Evolutionary conservation across 2,329 filamentous ascomycete species (phyloP).

Genomic region (Pleomassaria siparia): DNA sequence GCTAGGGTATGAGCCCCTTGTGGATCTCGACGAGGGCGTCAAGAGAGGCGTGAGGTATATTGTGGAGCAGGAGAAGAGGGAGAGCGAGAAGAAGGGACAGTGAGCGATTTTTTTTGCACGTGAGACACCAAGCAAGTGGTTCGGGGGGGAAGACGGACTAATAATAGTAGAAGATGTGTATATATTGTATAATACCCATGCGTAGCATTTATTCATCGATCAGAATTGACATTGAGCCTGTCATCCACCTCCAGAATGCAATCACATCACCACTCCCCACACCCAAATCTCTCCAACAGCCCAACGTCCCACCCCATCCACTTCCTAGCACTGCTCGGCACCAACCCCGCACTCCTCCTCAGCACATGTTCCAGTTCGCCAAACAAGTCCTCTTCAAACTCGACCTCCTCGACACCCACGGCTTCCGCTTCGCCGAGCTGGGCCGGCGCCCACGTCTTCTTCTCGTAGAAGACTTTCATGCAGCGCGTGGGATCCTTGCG

Average conservation of each 20-base stretch:
- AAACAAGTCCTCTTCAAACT: conserved; percentile 56
- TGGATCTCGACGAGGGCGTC: conserved; percentile 65
- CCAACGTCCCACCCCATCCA: conserved; percentile 71
- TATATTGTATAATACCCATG: not conserved
- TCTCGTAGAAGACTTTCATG: conserved; percentile 60
- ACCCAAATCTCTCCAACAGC: conserved; percentile 58
- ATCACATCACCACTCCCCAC: no score
- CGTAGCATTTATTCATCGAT: no score
- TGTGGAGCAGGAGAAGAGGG: conserved; percentile 27
- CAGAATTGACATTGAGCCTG: no score
- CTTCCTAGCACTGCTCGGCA: conserved; percentile 58
- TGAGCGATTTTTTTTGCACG: no score
- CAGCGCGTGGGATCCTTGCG: conserved; percentile 49
- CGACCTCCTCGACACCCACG: conserved; percentile 53
- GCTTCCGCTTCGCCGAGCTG: conserved; percentile 39
- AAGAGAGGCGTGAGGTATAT: conserved; percentile 49
- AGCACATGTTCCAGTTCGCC: conserved; percentile 49
- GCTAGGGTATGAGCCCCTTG: conserved; percentile 69
- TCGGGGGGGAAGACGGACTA: no score
- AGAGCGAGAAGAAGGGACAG: conserved; percentile 39
- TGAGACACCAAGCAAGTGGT: no score
- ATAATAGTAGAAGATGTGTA: not conserved
- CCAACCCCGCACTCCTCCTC: conserved; percentile 49
- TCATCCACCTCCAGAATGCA: no score
- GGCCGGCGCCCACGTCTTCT: conserved; percentile 23